Base-by-base conservation (phyloP, 2,329 filamentous ascomycete genomes). In the Ascochyta viciae-villosae region DNA sequence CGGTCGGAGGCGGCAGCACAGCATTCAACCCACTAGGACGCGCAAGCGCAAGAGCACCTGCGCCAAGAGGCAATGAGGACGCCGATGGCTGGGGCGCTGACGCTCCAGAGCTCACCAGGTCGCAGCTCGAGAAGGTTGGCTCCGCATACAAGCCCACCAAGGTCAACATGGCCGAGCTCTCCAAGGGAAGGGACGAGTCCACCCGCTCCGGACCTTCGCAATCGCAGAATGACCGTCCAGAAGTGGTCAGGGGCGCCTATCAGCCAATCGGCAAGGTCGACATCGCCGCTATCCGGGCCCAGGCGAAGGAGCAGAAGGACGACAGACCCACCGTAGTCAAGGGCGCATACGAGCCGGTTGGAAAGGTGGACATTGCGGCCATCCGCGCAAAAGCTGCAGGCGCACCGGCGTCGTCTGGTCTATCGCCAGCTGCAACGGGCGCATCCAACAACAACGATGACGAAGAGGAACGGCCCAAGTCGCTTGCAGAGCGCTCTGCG, bases 201-300 rank as follows among this genome's bases (percentile, higher is more conserved):
- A 86, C 89, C n/a, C 78, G 85, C 62, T 86, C 85, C 70, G 80
- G 83, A 50, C 76, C 80, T 49, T 74, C 82, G 27, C 67, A 78
- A 37, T 77, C 84, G 42, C 81, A 85, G 40, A 74, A 75, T 43
- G 71, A 76, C 23, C 67, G 71, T 23, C 73, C 78, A 10, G 89
- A 92, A 71, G 85, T 97, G 19, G 87, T 98, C 47, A 90, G 80
- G 70, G 95, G 95, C 40, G 89, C 85, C 15, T 99, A 99, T 76
- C 92, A 97, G 74, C 95, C 95, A 19, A 81, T 99, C 66, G 95
- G 95, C 53, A 98, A 97, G 79, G 90, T 99, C n/a, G 93, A 99
- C 71, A 98, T 99, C 77, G 90, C 89, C 23, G 93, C 92, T 34
- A 89, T 99, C 64, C 87, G 95, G 61, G 79, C 88, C 82, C 74